A percentile compares a stretch with the other conserved stretches of the same genome.
These are phyloP conservation scores for Candida tammaniensis DNA, from an alignment of 805 yeast species.

Conservation along the genomic window DNA sequence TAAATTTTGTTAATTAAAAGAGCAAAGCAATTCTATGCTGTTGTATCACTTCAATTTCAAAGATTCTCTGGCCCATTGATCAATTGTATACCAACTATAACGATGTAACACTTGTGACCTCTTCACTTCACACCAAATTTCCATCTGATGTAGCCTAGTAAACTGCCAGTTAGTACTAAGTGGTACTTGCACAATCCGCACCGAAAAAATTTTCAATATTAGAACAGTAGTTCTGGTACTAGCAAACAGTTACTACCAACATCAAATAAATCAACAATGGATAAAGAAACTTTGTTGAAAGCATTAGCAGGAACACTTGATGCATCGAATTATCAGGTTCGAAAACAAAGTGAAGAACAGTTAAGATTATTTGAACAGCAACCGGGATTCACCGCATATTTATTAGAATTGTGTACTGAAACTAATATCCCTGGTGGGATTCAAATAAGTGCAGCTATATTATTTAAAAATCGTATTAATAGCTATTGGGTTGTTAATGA, in stretches of 20 bases:
- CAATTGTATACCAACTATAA: too few species aligned
- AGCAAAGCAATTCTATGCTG: too few species aligned
- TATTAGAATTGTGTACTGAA: conserved; percentile 50
- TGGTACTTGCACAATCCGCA: too few species aligned
- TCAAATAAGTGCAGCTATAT: conserved; percentile 42
- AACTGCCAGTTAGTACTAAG: too few species aligned
- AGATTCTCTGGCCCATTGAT: too few species aligned
- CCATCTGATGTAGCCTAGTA: too few species aligned
- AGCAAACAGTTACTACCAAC: too few species aligned
- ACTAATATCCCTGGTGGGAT: conserved; percentile 33
- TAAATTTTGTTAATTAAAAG: too few species aligned
- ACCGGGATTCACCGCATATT: conserved; percentile 55
- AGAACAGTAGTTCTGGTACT: too few species aligned
- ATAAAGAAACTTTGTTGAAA: conserved; percentile 47
- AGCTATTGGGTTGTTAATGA: conserved; percentile 37
- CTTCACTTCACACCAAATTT: too few species aligned
- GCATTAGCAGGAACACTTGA: conserved; percentile 56
- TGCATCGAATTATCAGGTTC: conserved; percentile 40
- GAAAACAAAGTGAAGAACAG: conserved; percentile 54
- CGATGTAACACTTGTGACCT: too few species aligned
- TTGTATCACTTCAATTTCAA: too few species aligned
- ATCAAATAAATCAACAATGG: conserved; percentile 41
- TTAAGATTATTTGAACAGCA: conserved; percentile 50
- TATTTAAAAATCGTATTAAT: conserved; percentile 41
- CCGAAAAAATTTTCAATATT: conserved; percentile 2